Evolutionary conservation across 371 early-diverging fungal genomes (phyloP).

Genomic region (Dentiscutata heterogama): DNA sequence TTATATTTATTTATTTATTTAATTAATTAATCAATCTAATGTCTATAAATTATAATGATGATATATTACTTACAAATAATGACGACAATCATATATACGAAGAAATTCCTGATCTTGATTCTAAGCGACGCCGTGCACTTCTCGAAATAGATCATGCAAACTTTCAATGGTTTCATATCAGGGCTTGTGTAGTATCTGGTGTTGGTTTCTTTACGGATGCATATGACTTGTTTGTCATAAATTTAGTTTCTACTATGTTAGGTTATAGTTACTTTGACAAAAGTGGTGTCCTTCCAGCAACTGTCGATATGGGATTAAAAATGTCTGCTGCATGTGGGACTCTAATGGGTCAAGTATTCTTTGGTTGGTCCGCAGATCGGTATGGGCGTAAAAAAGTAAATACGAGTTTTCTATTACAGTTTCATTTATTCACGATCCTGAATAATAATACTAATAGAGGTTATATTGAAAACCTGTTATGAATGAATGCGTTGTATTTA

Average conservation of each 20-base stretch:
- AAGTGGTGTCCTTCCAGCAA: conserved; percentile 58
- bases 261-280: conserved; percentile 74
- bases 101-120: background rate
- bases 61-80: no score
- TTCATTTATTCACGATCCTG: background rate
- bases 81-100: no score
- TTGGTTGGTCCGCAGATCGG: conserved; percentile 68
- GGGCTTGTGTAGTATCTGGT: conserved; percentile 85
- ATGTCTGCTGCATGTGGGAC: conserved; percentile 87
- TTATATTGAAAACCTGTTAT: background rate
- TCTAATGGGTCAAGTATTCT: conserved; percentile 83
- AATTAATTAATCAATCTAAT: no score
- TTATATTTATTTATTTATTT: no score
- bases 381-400: conserved; percentile 67
- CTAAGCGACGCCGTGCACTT: conserved; percentile 48
- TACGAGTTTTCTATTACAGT: background rate
- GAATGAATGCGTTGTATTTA: background rate
- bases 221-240: conserved; percentile 92
- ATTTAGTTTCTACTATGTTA: conserved; percentile 83
- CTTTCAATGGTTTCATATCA: conserved; percentile 83
- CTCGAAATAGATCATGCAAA: conserved; percentile 63
- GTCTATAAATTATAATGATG: no score
- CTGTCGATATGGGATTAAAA: conserved; percentile 81
- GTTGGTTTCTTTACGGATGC: conserved; percentile 92
- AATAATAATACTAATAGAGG: background rate